Base-by-base conservation (phyloP, 129 eudicot genomes). In the Calendula officinalis region DNA sequence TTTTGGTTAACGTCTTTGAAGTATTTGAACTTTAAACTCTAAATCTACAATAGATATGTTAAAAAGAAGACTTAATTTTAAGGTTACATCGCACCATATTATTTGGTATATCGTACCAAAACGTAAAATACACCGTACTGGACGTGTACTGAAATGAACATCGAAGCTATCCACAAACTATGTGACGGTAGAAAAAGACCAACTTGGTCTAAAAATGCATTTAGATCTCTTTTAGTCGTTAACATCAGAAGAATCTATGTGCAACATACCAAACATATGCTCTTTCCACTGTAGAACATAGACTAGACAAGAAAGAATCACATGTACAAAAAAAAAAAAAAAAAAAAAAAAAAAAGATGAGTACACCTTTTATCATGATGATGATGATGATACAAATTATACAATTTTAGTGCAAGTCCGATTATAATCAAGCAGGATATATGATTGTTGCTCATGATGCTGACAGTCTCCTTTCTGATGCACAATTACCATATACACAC, bases 401-500 rank as follows among this genome's bases (percentile, higher is more conserved):
- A 55, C 44, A 54, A 68, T 42, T 14, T 16, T 46, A 45, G 16
- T 68, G 56, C 32, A 32, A 32, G 35, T 44, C 48, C 2, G 30
- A 22, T 22, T n/a, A 11, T 67, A 62, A 39, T 54, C 64, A 54
- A 5, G 14, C 3, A 15, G 12, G 39, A 60, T 38, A 27, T 15
- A 58, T 48, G 30, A 51, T 13, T 5, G 34, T 64, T 64, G 56
- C 69, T 50, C 47, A 37, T 12, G 38, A 64, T 47, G 69, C 57
- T 14, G 35, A 33, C 57, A 64, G 34, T 35, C 35, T 3, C 46
- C 63, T 47, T 64, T 38, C 57, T 34, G 56, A 63, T 63, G 32
- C 42, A 63, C 39, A 48, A 14, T 56, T 34, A 41, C 54, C 73
- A 55, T 43, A 22, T 40, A 67, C 62, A 67, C n/a, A n/a, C 53